Evolutionary conservation across 2,329 filamentous ascomycete genomes (phyloP).

Genomic region (Neonectria sp.): DNA sequence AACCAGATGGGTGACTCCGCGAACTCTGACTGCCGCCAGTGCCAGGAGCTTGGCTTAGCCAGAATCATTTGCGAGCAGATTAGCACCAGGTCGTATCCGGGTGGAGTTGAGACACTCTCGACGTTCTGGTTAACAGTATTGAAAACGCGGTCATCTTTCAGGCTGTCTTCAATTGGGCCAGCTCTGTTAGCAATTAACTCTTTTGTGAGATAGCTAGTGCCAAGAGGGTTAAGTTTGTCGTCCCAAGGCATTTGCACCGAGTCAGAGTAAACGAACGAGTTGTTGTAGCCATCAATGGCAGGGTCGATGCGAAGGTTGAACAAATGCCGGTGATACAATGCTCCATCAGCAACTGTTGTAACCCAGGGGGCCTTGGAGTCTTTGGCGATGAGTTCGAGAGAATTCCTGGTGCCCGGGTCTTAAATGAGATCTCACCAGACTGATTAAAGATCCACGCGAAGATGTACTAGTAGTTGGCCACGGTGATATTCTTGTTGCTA

Average conservation of each 20-base stretch:
- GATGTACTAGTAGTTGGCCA: constrained; percentile 78
- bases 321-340: constrained; percentile 79
- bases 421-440: no score
- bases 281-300: constrained; percentile 68
- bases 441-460: no score
- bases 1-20: constrained; percentile 60
- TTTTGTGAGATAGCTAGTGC: constrained; percentile 70
- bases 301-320: constrained; percentile 77
- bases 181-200: constrained; percentile 63
- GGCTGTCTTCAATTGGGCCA: constrained; percentile 67
- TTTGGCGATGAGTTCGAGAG: constrained; percentile 61
- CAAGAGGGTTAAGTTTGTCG: constrained; percentile 70
- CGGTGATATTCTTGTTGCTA: constrained; percentile 70
- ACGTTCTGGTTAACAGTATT: constrained; percentile 63
- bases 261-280: constrained; percentile 63
- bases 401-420: no score
- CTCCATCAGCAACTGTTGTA: constrained; percentile 73
- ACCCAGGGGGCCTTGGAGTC: constrained; percentile 66
- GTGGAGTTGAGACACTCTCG: constrained; percentile 59
- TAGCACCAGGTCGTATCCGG: constrained; percentile 63
- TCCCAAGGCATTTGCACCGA: constrained; percentile 57
- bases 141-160: constrained; percentile 65
- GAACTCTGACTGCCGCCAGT: constrained; percentile 58
- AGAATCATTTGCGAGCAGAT: constrained; percentile 64
- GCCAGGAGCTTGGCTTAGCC: constrained; percentile 56